Evolutionary conservation across 164 flowering plant genomes (phyloP), one percentile per base, ranked within the genome.

Genomic region (Umbilicus rupestris): DNA sequence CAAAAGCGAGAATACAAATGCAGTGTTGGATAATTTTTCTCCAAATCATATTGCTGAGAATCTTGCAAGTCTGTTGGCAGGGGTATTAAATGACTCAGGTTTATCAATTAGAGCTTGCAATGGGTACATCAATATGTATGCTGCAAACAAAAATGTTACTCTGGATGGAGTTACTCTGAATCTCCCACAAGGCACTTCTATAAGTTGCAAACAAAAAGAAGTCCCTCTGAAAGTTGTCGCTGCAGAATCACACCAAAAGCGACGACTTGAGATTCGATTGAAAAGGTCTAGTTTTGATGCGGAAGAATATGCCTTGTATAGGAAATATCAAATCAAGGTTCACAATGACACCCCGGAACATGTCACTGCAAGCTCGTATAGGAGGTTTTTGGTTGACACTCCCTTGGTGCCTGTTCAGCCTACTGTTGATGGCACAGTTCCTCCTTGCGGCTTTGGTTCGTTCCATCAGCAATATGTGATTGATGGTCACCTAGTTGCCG

Each of bases 391-490:
- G 76, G 91, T 94, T 69, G 93, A 94, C 44, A 76, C 87, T 67
- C 98, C 98, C 31, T 76, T 94, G 30, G 59, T 80, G 24, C 82
- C 68, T 81, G 85, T 87, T 68, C 87, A 86, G 28, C 81, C 96
- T 45, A 76, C 82, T 63, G 81, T 75, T 58, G 85, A 85, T 78
- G 72, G 74, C 22, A 76, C 80, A 7, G 88, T 84, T 68, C 93
- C 97, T 62, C 83, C 85, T 45, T 87, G 92, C 78, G 98, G 98
- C 16, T 94, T 87, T 83, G 98, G 97, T n/a, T 94, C 98, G 70
- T 94, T 94, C 73, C 97, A 91, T 79, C 97, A 91, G 79, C 96
- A 85, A 78, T 94, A 91, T 80, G 45, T 83, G 46, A 75, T 94
- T 74, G 96, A 94, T 82, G 99, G 93, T 62, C 76, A 66, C 68